Percentiles rank a stretch among this genome's conserved stretches.
Evolutionary conservation across 1,139 yeast species (phyloP).

Genomic region (Yamadazyma epiphylla): DNA sequence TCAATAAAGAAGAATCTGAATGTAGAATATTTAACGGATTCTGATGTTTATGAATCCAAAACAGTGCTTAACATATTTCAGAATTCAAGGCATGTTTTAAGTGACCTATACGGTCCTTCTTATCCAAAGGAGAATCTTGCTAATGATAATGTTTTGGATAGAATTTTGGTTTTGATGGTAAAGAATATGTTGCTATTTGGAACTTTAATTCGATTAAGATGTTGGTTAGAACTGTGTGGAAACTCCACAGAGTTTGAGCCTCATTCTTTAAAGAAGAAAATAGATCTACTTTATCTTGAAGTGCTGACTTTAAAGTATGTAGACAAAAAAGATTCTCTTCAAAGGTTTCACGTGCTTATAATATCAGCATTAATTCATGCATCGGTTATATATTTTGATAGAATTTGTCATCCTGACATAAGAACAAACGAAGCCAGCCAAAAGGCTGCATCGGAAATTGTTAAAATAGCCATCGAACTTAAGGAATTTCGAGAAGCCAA

Average conservation of each 20-base stretch:
- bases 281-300: slow-evolving; percentile 2
- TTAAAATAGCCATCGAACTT: slow-evolving; percentile 3
- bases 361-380: slow-evolving; percentile 5
- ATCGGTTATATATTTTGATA: slow-evolving; percentile 4
- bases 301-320: background rate
- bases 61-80: slow-evolving; percentile 3
- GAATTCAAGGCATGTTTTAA: slow-evolving; percentile 3
- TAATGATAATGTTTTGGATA: slow-evolving; percentile 2
- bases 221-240: slow-evolving; percentile 6
- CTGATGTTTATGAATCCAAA: slow-evolving; percentile 4
- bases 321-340: slow-evolving; percentile 1
- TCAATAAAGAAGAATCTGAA: background rate
- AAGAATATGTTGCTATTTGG: slow-evolving; percentile 4
- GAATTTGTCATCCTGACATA: slow-evolving; percentile 5
- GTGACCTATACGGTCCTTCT: slow-evolving; percentile 2
- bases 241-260: slow-evolving; percentile 6
- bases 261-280: slow-evolving; percentile 2
- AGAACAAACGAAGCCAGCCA: slow-evolving; percentile 3
- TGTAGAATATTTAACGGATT: slow-evolving; percentile 3
- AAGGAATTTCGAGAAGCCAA: slow-evolving; percentile 2
- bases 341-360: slow-evolving; percentile 4
- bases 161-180: slow-evolving; percentile 4
- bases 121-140: slow-evolving; percentile 2
- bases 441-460: slow-evolving; percentile 2
- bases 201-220: slow-evolving; percentile 3